These are phyloP conservation scores for Oemleria cerasiformis DNA, from an alignment of 306 rosid species.

Conservation along the genomic window DNA sequence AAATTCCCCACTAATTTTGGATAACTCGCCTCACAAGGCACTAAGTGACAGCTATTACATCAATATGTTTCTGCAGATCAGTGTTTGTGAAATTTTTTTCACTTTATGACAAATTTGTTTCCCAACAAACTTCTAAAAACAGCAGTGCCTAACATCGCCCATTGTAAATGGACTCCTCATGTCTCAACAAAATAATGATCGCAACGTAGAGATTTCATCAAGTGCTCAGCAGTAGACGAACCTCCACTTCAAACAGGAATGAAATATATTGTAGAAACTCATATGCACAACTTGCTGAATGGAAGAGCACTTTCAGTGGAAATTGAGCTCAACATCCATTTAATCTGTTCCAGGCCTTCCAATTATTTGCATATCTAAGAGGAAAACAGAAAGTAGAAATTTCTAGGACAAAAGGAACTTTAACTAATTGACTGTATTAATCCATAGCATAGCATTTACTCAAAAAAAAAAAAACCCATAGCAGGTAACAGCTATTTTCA, in stretches of 20 bases:
- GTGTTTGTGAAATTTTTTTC: slow-evolving; percentile 37
- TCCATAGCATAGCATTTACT: no score
- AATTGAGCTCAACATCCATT: slow-evolving; percentile 14
- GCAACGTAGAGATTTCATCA: slow-evolving; percentile 23
- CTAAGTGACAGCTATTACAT: slow-evolving; percentile 50
- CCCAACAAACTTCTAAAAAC: slow-evolving; percentile 33
- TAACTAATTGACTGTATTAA: slow-evolving; percentile 16
- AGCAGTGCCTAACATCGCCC: slow-evolving; percentile 31
- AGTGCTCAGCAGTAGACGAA: slow-evolving; percentile 14
- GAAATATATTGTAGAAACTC: not conserved
- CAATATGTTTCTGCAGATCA: slow-evolving; percentile 42
- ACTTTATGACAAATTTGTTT: slow-evolving; percentile 46
- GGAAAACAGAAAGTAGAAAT: slow-evolving; percentile 11
- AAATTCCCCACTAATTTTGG: slow-evolving; percentile 69
- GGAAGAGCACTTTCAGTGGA: slow-evolving; percentile 5
- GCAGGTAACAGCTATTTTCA: slow-evolving; percentile 36
- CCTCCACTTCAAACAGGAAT: slow-evolving; percentile 21
- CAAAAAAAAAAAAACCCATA: no score
- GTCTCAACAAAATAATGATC: slow-evolving; percentile 32
- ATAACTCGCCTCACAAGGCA: slow-evolving; percentile 53
- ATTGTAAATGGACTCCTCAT: slow-evolving; percentile 32
- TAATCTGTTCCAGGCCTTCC: slow-evolving; percentile 19
- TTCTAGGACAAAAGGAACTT: slow-evolving; percentile 27
- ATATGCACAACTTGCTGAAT: slow-evolving; percentile 8
- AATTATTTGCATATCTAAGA: slow-evolving; percentile 24